Base-by-base conservation (phyloP, 2,329 filamentous ascomycete genomes). In the Neobulgaria alba region DNA sequence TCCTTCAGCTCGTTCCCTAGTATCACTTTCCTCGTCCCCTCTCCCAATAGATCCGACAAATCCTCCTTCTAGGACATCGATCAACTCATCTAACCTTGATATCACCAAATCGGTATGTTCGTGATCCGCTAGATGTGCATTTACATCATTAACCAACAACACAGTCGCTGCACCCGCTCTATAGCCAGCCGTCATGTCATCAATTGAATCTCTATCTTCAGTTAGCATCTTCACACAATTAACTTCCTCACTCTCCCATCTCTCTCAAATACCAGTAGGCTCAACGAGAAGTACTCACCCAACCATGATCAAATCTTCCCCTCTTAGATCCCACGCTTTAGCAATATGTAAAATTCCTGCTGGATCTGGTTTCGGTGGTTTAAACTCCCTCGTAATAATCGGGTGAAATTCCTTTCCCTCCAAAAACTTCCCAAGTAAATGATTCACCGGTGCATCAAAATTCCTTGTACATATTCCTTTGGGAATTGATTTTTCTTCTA, bases 391-490 rank as follows among this genome's bases (percentile, higher is more conserved):
- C 5, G 89, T 95, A 29, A 95, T 71, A 51, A 95, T 79, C 4
- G 89, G 90, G 15, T 72, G 61, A 60, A 95, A 94, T 30, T 71
- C 63, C 43, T 79, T 75, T 2, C 66, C 69, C 1, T 74, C 68
- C 7, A 95, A 70, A 61, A 92, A 92, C 36, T 79, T 92, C 38
- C 66, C 65, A 3, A 95, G 71, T 3, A 93, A 71, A 61, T 89
- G 81, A 34, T 71, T 65, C 1, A 92, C 85, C 4, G 86, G 86
- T 5, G 75, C 67, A 54, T 90, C 85, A 57, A 95, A 96, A 67
- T 98, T 96, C 57, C 92, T 75, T 2, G 92, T 96, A 65, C 89
- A 95, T 49, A 96, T 88, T 12, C 77, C 90, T 62, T 93, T 92
- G 52, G 68, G 77, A 21, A 95, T 61, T 4, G 65, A 62, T 19